A percentile compares a stretch with the other conserved stretches of the same genome.
These are phyloP conservation scores for Thelephora aurantiotincta DNA, from an alignment of 768 basidiomycete species.

Conservation along the genomic window DNA sequence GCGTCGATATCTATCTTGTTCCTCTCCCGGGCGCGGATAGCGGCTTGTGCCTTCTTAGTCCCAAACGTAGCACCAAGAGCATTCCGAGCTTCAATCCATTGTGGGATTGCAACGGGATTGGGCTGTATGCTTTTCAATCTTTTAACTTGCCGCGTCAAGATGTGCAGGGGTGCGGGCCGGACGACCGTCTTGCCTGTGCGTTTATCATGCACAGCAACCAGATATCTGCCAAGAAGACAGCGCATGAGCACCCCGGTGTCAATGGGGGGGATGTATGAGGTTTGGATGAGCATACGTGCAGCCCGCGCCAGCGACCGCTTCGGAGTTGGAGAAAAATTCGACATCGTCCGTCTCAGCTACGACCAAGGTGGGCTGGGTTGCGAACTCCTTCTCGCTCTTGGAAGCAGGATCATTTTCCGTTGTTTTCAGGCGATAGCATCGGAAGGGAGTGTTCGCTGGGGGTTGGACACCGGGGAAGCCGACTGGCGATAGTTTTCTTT, in stretches of 20 bases:
- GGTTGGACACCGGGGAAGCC: constrained; percentile 55
- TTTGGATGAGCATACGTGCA: constrained; percentile 43
- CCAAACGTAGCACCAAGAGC: constrained; percentile 89
- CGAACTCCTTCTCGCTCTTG: constrained; percentile 19
- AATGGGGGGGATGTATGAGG: background rate
- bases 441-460: constrained; percentile 43
- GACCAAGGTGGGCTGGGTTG: constrained; percentile 27
- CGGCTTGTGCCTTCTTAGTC: constrained; percentile 84
- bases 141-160: constrained; percentile 72
- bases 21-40: constrained; percentile 74
- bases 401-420: constrained; percentile 8
- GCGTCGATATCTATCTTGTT: constrained; percentile 82
- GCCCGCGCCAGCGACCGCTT: constrained; percentile 36
- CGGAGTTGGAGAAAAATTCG: constrained; percentile 63
- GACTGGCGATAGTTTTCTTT: constrained; percentile 20
- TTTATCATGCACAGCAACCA: constrained; percentile 73
- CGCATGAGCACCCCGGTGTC: background rate
- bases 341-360: constrained; percentile 77
- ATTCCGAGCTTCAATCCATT: constrained; percentile 51
- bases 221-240: constrained; percentile 37
- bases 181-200: constrained; percentile 56
- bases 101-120: constrained; percentile 33
- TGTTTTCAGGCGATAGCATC: constrained; percentile 38
- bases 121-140: constrained; percentile 55
- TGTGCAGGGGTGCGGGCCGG: constrained; percentile 50